phyloP scores from a whole-genome alignment of 2,329 filamentous ascomycete species.

The Calonectria honghensis region DNA sequence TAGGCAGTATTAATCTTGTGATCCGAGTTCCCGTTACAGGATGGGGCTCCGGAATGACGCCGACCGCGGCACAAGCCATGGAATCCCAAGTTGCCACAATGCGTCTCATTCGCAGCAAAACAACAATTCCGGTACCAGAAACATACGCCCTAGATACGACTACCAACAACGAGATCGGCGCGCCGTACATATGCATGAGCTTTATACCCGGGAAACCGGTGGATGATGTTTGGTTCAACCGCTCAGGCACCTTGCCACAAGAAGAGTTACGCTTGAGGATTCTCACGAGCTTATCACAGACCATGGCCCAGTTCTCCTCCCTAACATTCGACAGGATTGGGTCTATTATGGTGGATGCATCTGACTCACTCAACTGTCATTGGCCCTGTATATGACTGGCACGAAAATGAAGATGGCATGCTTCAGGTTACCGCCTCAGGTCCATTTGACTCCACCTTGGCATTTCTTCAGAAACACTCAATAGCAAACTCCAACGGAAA shows the following conservation, averaged over 20 bases:
- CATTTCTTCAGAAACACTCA: not conserved
- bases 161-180: slow-evolving; percentile 29
- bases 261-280: not conserved
- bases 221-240: slow-evolving; percentile 16
- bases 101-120: slow-evolving; percentile 21
- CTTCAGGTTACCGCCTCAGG: not conserved
- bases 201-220: slow-evolving; percentile 15
- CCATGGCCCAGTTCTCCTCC: slow-evolving; percentile 21
- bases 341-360: not conserved
- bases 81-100: slow-evolving; percentile 32
- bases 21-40: slow-evolving; percentile 30
- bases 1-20: slow-evolving; percentile 25
- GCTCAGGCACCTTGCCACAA: not conserved
- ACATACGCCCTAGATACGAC: slow-evolving; percentile 19
- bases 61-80: not conserved
- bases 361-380: not conserved
- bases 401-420: not conserved
- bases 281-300: not conserved
- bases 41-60: slow-evolving; percentile 9
- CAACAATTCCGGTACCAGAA: slow-evolving; percentile 17
- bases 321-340: not conserved
- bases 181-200: slow-evolving; percentile 34
- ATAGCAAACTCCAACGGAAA: not conserved
- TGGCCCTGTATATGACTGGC: not conserved
- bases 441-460: not conserved